phyloP scores from a whole-genome alignment of 2,329 filamentous ascomycete genomes.

The Scytalidium sp. region DNA sequence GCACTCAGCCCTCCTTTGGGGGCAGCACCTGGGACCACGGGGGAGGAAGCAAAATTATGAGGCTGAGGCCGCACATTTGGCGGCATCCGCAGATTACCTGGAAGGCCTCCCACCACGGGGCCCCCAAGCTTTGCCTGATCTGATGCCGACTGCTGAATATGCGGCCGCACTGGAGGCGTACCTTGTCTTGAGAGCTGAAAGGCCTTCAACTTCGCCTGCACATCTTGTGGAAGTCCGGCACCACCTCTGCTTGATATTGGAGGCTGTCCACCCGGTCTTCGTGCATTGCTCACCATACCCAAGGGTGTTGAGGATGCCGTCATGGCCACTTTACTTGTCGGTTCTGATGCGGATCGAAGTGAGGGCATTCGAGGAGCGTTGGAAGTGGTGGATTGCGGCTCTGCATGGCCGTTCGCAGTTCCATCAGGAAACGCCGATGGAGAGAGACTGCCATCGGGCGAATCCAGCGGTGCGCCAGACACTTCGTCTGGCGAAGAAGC shows the following conservation, averaged over 20 bases:
- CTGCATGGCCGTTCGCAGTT: background rate
- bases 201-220: conserved; percentile 67
- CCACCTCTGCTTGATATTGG: conserved; percentile 33
- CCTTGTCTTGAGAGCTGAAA: conserved; percentile 65
- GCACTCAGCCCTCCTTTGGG: conserved; percentile 60
- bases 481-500: conserved; percentile 15
- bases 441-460: conserved; percentile 14
- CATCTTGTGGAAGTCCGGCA: conserved; percentile 57
- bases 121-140: conserved; percentile 11
- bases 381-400: conserved; percentile 11
- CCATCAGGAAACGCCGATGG: conserved; percentile 12
- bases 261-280: conserved; percentile 46
- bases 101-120: conserved; percentile 34
- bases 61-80: conserved; percentile 42
- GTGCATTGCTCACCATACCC: conserved; percentile 68
- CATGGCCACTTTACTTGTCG: conserved; percentile 55
- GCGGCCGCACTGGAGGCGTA: conserved; percentile 38
- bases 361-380: conserved; percentile 52
- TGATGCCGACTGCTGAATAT: conserved; percentile 31
- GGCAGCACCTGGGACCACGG: conserved; percentile 38
- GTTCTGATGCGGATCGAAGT: conserved; percentile 57
- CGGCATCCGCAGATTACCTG: conserved; percentile 39
- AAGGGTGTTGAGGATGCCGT: conserved; percentile 81
- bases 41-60: conserved; percentile 47
- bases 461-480: conserved; percentile 16